phyloP scores from a whole-genome alignment of 495 filamentous ascomycete genomes.

The Neurospora cerealis region DNA sequence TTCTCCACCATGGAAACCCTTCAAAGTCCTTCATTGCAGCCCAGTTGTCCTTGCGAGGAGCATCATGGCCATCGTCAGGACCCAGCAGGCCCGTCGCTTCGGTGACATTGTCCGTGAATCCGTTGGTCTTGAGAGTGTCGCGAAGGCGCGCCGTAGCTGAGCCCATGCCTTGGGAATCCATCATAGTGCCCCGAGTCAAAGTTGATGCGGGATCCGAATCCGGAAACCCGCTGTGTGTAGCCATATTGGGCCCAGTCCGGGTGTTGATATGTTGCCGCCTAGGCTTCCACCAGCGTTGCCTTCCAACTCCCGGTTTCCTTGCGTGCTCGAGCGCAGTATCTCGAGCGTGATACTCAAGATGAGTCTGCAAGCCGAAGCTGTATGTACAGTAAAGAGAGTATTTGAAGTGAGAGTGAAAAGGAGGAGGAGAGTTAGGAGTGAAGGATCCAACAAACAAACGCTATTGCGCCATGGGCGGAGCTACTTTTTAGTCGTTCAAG shows the following conservation, averaged over 20 bases:
- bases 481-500: neutral
- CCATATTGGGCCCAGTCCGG: neutral
- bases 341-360: neutral
- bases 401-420: neutral
- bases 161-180: neutral
- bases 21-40: slow-evolving; percentile 47
- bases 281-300: neutral
- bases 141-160: neutral
- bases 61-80: slow-evolving; percentile 3
- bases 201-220: neutral
- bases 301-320: neutral
- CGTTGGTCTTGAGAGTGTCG: slow-evolving; percentile 5
- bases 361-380: neutral
- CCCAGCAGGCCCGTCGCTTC: slow-evolving; percentile 33
- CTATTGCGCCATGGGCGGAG: neutral
- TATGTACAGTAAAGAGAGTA: neutral
- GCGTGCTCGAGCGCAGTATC: neutral
- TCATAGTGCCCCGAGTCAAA: neutral
- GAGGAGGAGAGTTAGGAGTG: neutral
- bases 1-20: slow-evolving; percentile 58
- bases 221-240: neutral
- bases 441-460: neutral
- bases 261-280: neutral
- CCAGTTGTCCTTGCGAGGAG: slow-evolving; percentile 21
- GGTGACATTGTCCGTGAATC: slow-evolving; percentile 19